Evolutionary conservation across 2,329 filamentous ascomycete species (phyloP), one percentile per base, ranked within the genome.

Genomic region (Calycina marina): DNA sequence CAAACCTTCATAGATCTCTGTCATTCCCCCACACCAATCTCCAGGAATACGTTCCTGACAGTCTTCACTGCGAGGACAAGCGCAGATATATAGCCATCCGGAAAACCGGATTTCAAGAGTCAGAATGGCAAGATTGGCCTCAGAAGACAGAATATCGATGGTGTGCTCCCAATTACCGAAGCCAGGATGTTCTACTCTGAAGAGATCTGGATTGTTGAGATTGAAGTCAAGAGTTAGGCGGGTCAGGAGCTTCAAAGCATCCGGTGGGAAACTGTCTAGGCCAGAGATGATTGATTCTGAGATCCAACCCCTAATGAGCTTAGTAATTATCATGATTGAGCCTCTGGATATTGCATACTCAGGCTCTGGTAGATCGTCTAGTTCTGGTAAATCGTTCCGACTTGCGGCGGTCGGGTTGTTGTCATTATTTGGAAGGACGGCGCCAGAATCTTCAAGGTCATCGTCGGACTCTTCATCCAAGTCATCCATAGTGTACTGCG

Each of bases 201-300:
- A 25, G 13, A 35, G 11, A 18, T 35, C 28, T 30, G 18, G 33
- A 8, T 35, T 18, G 4, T 13, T 26, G n/a, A 28, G n/a, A 6
- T 10, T 11, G 16, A 35, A 35, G 18, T 35, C 33, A 20, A 35
- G 33, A 30, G 25, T 35, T 18, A 35, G n/a, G 12, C 18, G 26
- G 27, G 33, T 35, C 18, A 35, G 17, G 20, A 35, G 31, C 31
- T 2, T 9, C 20, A 35, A 26, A 30, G 33, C 17, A 26, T 18
- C 20, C 15, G 25, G 26, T 18, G 33, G 27, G 28, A 35, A 35
- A 17, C 28, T 18, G n/a, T 35, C 4, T 14, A 35, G 16, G 24
- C 10, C 14, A 10, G 33, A 28, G 17, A 31, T 15, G 16, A 35
- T 35, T 31, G 28, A 25, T 20, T 29, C 6, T n/a, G 4, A 28